Evolutionary conservation across 2,329 filamentous ascomycete species (phyloP).

Genomic region (Plectosphaerella plurivora): DNA sequence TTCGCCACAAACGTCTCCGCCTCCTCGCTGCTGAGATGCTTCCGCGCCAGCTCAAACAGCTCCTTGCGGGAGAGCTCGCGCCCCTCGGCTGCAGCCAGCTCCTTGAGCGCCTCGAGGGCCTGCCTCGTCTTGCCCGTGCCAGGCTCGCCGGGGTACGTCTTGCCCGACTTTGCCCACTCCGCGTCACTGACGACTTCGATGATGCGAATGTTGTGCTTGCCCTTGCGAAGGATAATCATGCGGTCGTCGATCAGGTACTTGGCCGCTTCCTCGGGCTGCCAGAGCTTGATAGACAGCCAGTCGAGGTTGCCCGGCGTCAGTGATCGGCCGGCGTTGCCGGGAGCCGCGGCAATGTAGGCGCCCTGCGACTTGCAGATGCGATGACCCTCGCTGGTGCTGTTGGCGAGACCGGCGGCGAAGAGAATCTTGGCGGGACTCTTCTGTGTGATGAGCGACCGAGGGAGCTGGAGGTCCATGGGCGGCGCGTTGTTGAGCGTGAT

Average conservation of each 20-base stretch:
- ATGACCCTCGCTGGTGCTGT: conserved; percentile 52
- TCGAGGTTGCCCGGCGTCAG: conserved; percentile 47
- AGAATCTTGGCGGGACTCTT: conserved; percentile 57
- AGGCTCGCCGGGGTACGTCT: conserved; percentile 49
- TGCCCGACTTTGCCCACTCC: conserved; percentile 43
- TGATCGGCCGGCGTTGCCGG: conserved; percentile 34
- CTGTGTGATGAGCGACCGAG: conserved; percentile 47
- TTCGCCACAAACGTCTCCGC: conserved; percentile 27
- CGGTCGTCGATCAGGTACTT: conserved; percentile 58
- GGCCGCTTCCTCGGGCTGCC: conserved; percentile 51
- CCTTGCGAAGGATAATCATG: conserved; percentile 56
- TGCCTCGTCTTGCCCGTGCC: conserved; percentile 42
- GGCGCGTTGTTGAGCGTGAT: conserved; percentile 40
- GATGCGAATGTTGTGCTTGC: conserved; percentile 60
- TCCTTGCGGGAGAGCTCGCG: conserved; percentile 18
- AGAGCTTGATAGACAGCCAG: conserved; percentile 59
- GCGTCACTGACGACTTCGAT: conserved; percentile 55
- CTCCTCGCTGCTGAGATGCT: conserved; percentile 14
- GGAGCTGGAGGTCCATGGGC: conserved; percentile 53
- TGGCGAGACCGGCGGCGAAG: conserved; percentile 53
- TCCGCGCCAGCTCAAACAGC: conserved; percentile 21
- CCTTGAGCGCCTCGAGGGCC: conserved; percentile 31
- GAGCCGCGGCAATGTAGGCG: conserved; percentile 55
- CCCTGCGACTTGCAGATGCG: conserved; percentile 51
- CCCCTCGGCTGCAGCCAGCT: conserved; percentile 26